Evolutionary conservation across 352 stramenopile genomes (phyloP).

Genomic region (Phytophthora idaei): DNA sequence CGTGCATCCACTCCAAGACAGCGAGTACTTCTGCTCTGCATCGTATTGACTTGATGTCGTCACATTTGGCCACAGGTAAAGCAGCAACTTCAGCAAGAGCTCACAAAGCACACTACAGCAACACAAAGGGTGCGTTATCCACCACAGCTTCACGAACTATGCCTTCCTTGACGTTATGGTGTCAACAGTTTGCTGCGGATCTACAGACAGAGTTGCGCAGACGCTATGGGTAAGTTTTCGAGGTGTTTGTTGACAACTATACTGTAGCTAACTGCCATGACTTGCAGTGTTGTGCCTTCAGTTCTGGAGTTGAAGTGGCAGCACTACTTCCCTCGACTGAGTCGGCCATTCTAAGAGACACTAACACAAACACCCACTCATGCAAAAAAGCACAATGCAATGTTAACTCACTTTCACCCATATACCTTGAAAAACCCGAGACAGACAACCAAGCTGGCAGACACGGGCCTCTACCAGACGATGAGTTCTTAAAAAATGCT

Average conservation of each 20-base stretch:
- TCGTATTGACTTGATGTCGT: not conserved
- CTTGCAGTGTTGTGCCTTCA: slow-evolving; percentile 50
- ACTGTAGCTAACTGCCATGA: slow-evolving; percentile 1
- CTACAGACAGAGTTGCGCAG: slow-evolving; percentile 56
- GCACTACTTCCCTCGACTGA: slow-evolving; percentile 52
- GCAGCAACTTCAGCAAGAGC: slow-evolving; percentile 32
- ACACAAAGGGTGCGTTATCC: slow-evolving; percentile 39
- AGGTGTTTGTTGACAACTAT: not conserved
- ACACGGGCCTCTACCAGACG: slow-evolving; percentile 18
- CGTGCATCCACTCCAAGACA: slow-evolving; percentile 5
- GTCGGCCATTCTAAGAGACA: slow-evolving; percentile 19
- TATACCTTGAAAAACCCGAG: slow-evolving; percentile 19
- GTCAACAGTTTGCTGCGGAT: slow-evolving; percentile 52
- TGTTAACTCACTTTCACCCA: slow-evolving; percentile 42
- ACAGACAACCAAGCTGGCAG: slow-evolving; percentile 11
- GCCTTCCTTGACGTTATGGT: not conserved
- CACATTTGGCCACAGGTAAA: slow-evolving; percentile 25
- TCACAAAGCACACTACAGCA: slow-evolving; percentile 31
- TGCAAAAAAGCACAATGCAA: slow-evolving; percentile 37
- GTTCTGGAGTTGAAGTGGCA: slow-evolving; percentile 58
- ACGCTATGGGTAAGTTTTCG: slow-evolving; percentile 56
- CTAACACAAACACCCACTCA: not conserved
- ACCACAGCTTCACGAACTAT: not conserved
- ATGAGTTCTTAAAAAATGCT: slow-evolving; percentile 37
- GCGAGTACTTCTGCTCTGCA: not conserved